Conservation (phyloP, 2,329 filamentous ascomycete genomes). For the Tolypocladium ovalisporum region DNA sequence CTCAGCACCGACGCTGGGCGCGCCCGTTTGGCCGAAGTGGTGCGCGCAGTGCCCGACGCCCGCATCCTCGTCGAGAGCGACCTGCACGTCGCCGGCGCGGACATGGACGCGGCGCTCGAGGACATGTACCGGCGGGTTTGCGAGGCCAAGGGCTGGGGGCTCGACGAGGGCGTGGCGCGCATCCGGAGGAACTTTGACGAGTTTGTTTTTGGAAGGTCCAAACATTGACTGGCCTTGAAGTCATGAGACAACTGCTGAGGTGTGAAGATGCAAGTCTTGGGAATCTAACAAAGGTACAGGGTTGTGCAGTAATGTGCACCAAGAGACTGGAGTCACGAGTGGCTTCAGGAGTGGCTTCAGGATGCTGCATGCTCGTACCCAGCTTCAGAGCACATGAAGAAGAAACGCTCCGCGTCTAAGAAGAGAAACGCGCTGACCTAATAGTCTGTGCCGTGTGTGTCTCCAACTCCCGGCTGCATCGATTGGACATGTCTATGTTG, state of each 20-base stretch:
- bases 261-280: not conserved
- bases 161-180: constrained; percentile 57
- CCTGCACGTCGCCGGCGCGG: constrained; percentile 66
- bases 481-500: too few relatives aligned
- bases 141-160: constrained; percentile 62
- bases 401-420: not conserved
- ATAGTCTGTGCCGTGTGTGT: not conserved
- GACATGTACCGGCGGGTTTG: constrained; percentile 70
- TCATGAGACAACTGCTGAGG: not conserved
- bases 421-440: too few relatives aligned
- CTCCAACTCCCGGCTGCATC: not conserved
- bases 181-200: constrained; percentile 66
- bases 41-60: constrained; percentile 66
- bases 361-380: not conserved
- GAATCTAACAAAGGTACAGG: too few relatives aligned
- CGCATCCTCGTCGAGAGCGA: constrained; percentile 83
- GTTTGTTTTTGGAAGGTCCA: constrained; percentile 57
- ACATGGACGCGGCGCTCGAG: constrained; percentile 71
- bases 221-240: constrained; percentile 7
- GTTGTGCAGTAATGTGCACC: too few relatives aligned
- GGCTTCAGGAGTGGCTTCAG: too few relatives aligned
- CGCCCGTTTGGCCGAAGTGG: constrained; percentile 47
- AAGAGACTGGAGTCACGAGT: too few relatives aligned
- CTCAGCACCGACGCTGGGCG: constrained; percentile 40
- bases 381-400: not conserved